Evolutionary conservation across 352 stramenopile genomes (phyloP).

Genomic region (Phytophthora aleatoria): DNA sequence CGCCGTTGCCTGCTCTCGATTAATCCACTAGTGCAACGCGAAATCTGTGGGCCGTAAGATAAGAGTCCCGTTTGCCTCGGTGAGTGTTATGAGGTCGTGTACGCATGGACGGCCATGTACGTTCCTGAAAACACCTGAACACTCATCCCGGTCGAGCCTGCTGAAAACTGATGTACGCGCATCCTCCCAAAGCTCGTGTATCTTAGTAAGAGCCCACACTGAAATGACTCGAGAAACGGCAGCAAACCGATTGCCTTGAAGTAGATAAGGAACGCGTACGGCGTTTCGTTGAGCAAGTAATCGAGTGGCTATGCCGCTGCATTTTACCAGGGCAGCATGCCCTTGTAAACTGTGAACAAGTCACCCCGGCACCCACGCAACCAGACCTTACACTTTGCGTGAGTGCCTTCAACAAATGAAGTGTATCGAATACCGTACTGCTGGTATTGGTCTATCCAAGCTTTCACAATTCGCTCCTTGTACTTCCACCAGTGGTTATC

Average conservation of each 20-base stretch:
- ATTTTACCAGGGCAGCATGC: not conserved
- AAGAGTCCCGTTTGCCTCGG: not conserved
- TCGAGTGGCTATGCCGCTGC: not conserved
- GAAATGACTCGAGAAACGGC: not conserved
- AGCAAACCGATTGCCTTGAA: not conserved
- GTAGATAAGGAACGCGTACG: not conserved
- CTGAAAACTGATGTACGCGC: not conserved
- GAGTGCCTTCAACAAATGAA: not conserved
- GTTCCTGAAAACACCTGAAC: not conserved
- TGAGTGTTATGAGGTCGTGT: not conserved
- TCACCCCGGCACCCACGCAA: not conserved
- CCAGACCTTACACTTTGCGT: not conserved
- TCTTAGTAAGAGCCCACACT: not conserved
- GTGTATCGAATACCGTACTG: not conserved
- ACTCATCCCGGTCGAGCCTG: not conserved
- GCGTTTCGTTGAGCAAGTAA: not conserved
- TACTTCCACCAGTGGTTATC: not conserved
- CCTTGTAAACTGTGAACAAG: not conserved
- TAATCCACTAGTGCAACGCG: not conserved
- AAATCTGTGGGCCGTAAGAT: not conserved
- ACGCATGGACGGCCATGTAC: not conserved
- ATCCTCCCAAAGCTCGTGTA: not conserved
- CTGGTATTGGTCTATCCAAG: not conserved
- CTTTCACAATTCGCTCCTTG: not conserved
- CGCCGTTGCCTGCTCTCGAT: not conserved